Conservation (phyloP, 768 basidiomycete genomes). For the Termitomyces eurrhizus region DNA sequence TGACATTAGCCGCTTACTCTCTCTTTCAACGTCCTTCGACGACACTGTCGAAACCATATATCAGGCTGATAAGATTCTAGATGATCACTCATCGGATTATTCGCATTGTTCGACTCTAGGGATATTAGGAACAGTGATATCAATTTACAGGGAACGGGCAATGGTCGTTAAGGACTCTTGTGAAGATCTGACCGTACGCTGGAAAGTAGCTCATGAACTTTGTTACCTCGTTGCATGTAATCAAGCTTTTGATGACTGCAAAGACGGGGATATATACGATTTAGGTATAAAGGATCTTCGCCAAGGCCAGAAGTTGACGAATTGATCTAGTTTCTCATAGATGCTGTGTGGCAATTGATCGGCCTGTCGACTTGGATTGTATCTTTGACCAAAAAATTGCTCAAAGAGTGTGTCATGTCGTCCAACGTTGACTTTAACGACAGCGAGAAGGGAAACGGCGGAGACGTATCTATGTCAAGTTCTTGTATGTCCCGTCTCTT, state of each 20-base stretch:
- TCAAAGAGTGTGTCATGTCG: slow-evolving; percentile 50
- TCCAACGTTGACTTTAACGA: slow-evolving; percentile 16
- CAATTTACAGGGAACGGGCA: slow-evolving; percentile 39
- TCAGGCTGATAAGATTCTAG: slow-evolving; percentile 43
- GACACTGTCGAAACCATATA: slow-evolving; percentile 45
- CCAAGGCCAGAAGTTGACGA: not conserved
- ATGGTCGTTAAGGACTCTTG: slow-evolving; percentile 16
- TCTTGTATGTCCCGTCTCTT: slow-evolving; percentile 2
- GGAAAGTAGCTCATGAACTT: slow-evolving; percentile 62
- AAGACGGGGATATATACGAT: slow-evolving; percentile 58
- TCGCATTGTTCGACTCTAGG: slow-evolving; percentile 37
- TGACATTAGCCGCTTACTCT: slow-evolving; percentile 58
- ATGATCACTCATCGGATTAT: slow-evolving; percentile 36
- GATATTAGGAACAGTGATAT: slow-evolving; percentile 41
- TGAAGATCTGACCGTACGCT: slow-evolving; percentile 41
- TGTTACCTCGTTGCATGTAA: slow-evolving; percentile 59
- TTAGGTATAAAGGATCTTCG: slow-evolving; percentile 37
- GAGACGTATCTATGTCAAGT: not conserved
- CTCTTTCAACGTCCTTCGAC: slow-evolving; percentile 34
- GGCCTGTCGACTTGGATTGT: slow-evolving; percentile 60
- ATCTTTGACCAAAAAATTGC: slow-evolving; percentile 53
- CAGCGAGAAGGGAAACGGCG: not conserved
- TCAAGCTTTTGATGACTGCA: slow-evolving; percentile 64
- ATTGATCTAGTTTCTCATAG: slow-evolving; percentile 30
- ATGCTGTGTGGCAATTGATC: slow-evolving; percentile 70